Conservation (phyloP, 495 filamentous ascomycete species). For the Pseudevernia furfuracea region DNA sequence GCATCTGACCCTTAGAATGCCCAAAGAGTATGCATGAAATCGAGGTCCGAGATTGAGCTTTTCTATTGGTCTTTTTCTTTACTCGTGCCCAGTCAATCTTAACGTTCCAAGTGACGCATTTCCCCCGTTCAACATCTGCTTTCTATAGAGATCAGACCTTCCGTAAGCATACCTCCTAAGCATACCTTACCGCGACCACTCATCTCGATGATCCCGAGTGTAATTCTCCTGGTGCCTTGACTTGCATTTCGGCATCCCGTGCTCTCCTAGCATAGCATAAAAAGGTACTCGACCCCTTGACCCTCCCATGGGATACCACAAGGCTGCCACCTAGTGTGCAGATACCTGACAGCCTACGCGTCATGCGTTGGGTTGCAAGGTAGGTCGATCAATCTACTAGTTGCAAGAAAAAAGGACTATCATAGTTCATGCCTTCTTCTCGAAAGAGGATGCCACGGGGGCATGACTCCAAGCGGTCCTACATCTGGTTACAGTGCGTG, state of each 20-base stretch:
- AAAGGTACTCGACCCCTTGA: constrained; percentile 17
- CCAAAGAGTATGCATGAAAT: too few relatives aligned
- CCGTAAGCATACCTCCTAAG: too few relatives aligned
- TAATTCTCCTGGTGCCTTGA: background rate
- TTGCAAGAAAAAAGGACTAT: constrained; percentile 27
- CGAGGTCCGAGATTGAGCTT: too few relatives aligned
- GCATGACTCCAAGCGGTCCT: constrained; percentile 28
- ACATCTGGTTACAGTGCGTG: constrained; percentile 3
- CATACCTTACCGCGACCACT: background rate
- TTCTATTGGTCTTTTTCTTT: too few relatives aligned
- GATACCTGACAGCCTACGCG: constrained; percentile 16
- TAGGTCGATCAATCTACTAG: constrained; percentile 9
- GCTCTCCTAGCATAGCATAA: background rate
- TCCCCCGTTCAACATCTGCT: too few relatives aligned
- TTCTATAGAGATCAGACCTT: too few relatives aligned
- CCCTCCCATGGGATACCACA: constrained; percentile 14
- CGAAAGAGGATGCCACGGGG: constrained; percentile 8
- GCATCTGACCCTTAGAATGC: too few relatives aligned
- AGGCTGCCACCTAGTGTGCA: constrained; percentile 15
- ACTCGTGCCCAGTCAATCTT: background rate
- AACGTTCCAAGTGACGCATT: too few relatives aligned
- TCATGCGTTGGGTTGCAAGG: constrained; percentile 22
- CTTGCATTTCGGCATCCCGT: background rate
- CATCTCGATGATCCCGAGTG: background rate
- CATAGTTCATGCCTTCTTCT: constrained; percentile 28